Percentiles rank a stretch among this genome's conserved stretches.
Conservation (phyloP, 2,329 filamentous ascomycete genomes). For the Trichoderma atrobrunneum region DNA sequence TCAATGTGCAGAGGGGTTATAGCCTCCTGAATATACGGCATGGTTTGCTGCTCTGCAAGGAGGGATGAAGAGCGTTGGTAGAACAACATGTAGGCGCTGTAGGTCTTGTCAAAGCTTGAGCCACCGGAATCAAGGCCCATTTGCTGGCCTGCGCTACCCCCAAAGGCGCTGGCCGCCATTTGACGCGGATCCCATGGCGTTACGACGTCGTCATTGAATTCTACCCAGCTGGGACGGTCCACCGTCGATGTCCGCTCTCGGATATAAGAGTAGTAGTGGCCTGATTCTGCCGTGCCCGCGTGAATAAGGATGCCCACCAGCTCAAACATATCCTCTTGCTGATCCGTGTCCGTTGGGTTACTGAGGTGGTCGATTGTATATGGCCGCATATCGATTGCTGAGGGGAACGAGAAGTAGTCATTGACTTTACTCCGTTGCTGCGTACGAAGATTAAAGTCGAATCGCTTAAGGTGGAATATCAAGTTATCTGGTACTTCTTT, state of each 20-base stretch:
- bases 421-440: conserved; percentile 90
- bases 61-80: conserved; percentile 78
- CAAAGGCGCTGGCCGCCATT: conserved; percentile 76
- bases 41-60: conserved; percentile 47
- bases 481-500: conserved; percentile 92
- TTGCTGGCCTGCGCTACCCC: conserved; percentile 59
- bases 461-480: conserved; percentile 91
- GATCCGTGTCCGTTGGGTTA: conserved; percentile 49
- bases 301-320: conserved; percentile 95
- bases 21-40: conserved; percentile 33
- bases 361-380: conserved; percentile 87
- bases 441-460: conserved; percentile 75
- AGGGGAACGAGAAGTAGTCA: conserved; percentile 86
- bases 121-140: conserved; percentile 45
- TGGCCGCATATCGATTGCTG: conserved; percentile 77
- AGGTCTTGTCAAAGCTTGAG: conserved; percentile 61
- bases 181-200: conserved; percentile 68
- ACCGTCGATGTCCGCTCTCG: conserved; percentile 66
- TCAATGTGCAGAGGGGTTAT: conserved; percentile 41
- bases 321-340: conserved; percentile 75
- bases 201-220: conserved; percentile 92
- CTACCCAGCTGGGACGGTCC: conserved; percentile 65
- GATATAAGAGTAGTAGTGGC: conserved; percentile 96
- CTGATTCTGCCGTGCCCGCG: conserved; percentile 86
- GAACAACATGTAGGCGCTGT: conserved; percentile 97